phyloP scores from a whole-genome alignment of 2,329 filamentous ascomycete genomes.

The Conoideocrella luteorostrata region DNA sequence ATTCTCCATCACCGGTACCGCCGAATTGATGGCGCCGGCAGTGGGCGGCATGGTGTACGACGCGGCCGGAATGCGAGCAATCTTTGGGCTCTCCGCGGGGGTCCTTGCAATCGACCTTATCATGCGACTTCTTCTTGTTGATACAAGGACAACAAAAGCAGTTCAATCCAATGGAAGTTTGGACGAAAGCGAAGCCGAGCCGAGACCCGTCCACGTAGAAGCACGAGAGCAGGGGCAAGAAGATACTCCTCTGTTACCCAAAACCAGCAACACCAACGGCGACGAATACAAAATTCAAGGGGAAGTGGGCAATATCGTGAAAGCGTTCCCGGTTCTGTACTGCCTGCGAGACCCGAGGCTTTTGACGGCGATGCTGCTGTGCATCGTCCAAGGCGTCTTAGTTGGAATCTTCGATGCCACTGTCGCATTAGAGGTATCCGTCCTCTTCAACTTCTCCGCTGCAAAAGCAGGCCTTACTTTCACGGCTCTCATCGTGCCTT shows the following conservation, averaged over 20 bases:
- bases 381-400: neutral
- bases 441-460: conserved; percentile 1
- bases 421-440: neutral
- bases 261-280: no score
- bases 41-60: conserved; percentile 2
- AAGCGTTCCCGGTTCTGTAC: conserved; percentile 4
- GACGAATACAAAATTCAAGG: neutral
- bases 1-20: neutral
- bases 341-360: conserved; percentile 4
- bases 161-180: no score
- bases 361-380: neutral
- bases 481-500: neutral
- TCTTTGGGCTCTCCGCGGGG: neutral
- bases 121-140: conserved; percentile 1
- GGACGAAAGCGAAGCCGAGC: no score
- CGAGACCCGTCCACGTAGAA: no score
- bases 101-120: conserved; percentile 1
- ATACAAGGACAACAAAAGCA: neutral
- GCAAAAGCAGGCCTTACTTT: neutral
- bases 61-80: no score
- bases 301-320: neutral
- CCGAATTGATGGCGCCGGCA: neutral
- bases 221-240: no score
- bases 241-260: no score
- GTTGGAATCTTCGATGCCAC: conserved; percentile 2